phyloP scores from a whole-genome alignment of 163 green algal genomes.

The Smithsoniella earleae region DNA sequence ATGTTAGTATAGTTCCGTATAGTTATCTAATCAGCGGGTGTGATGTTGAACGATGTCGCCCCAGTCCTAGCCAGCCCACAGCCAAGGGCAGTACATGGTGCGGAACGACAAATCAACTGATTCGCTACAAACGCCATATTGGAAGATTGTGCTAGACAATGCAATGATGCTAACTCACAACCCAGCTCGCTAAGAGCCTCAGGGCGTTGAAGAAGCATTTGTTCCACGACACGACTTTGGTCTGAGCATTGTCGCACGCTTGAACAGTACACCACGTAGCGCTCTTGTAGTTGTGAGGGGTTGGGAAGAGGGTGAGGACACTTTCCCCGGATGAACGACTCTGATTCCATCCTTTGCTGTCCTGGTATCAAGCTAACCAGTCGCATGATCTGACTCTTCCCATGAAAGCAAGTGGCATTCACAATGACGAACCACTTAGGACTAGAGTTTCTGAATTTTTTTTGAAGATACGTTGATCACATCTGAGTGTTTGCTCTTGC shows the following conservation, averaged over 20 bases:
- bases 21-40: no score
- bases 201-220: conserved; percentile 25
- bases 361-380: conserved; percentile 22
- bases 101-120: conserved; percentile 23
- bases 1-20: no score
- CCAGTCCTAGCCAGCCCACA: conserved; percentile 25
- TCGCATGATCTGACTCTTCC: neutral
- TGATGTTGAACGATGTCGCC: conserved; percentile 23
- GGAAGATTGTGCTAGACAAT: no score
- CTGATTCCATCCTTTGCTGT: conserved; percentile 41
- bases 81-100: conserved; percentile 4
- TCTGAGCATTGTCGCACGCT: conserved; percentile 16
- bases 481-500: neutral
- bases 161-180: conserved; percentile 5
- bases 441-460: conserved; percentile 21
- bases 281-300: no score
- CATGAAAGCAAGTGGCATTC: neutral
- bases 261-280: no score
- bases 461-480: neutral
- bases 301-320: conserved; percentile 40
- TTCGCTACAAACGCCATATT: conserved; percentile 12
- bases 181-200: conserved; percentile 29
- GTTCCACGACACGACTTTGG: neutral
- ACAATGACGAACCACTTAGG: neutral
- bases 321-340: conserved; percentile 52